Evolutionary conservation across 2,329 filamentous ascomycete species (phyloP).

Genomic region (Clarireedia homoeocarpa): DNA sequence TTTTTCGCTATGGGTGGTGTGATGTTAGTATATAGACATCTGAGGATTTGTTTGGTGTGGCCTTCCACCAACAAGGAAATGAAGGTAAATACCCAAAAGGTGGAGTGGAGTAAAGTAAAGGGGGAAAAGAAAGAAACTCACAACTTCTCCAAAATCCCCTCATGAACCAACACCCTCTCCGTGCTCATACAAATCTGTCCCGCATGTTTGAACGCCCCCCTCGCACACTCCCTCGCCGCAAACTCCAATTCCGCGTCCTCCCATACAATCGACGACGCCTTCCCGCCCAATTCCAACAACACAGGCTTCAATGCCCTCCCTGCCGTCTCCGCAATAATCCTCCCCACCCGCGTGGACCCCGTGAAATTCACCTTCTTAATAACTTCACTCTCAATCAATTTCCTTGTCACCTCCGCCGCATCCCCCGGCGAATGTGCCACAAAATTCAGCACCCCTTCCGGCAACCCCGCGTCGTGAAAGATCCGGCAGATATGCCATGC

Average conservation of each 20-base stretch:
- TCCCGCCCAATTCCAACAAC: constrained; percentile 76
- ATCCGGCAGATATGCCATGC: constrained; percentile 55
- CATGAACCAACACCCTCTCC: constrained; percentile 60
- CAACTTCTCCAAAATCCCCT: constrained; percentile 39
- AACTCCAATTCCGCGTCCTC: constrained; percentile 70
- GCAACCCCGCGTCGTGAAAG: constrained; percentile 68
- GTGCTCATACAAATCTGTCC: constrained; percentile 87
- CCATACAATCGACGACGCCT: constrained; percentile 70
- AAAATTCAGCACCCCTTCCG: constrained; percentile 66
- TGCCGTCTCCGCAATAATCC: constrained; percentile 61
- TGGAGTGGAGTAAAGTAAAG: neutral
- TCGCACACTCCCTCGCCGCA: constrained; percentile 59
- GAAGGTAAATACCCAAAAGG: neutral
- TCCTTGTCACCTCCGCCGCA: constrained; percentile 57
- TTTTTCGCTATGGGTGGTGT: neutral
- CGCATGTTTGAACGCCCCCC: constrained; percentile 64
- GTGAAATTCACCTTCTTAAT: constrained; percentile 85
- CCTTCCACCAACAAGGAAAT: neutral
- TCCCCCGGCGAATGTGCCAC: constrained; percentile 58
- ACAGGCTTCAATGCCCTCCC: constrained; percentile 72
- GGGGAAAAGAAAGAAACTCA: constrained; percentile 20
- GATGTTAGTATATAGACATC: neutral
- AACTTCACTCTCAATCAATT: constrained; percentile 57
- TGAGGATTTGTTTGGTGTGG: neutral
- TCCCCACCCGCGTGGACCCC: constrained; percentile 65